A percentile compares a stretch with the other conserved stretches of the same genome.
Conservation (phyloP, 495 filamentous ascomycete genomes). For the Lophiotrema nucula region DNA sequence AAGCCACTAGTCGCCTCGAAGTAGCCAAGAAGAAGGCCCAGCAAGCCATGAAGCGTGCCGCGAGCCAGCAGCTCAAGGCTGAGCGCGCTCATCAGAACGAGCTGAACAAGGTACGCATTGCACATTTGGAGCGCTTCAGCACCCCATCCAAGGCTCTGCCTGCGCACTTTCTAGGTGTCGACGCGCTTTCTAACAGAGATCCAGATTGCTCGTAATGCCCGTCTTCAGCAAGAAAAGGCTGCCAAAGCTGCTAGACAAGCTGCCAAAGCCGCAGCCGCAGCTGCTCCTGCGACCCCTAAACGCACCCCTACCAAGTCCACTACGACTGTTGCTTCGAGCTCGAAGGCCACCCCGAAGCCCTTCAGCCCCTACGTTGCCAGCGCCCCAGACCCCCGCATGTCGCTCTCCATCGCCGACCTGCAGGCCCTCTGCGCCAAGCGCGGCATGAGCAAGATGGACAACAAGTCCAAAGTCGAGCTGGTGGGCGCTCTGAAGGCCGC, state of each 20-base stretch:
- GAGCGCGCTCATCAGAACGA: constrained; percentile 1
- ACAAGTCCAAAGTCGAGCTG: constrained; percentile 5
- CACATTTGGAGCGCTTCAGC: too few species aligned
- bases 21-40: constrained; percentile 7
- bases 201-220: too few species aligned
- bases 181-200: too few species aligned
- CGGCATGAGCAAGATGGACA: constrained; percentile 1
- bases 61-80: background rate
- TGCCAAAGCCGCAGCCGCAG: background rate
- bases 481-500: constrained; percentile 14
- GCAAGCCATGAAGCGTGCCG: constrained; percentile 1
- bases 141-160: too few species aligned
- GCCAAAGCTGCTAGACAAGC: background rate
- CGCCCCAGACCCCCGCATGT: constrained; percentile 15
- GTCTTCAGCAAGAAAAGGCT: too few species aligned
- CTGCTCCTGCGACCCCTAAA: background rate
- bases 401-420: constrained; percentile 12
- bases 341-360: background rate
- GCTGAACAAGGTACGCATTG: constrained; percentile 1
- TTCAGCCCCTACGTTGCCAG: background rate
- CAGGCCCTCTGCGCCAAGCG: constrained; percentile 8
- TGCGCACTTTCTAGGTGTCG: too few species aligned
- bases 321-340: background rate
- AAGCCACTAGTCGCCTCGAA: constrained; percentile 1
- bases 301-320: background rate